phyloP scores from a whole-genome alignment of 202 grass and related monocot species.

The Eragrostis tef region DNA sequence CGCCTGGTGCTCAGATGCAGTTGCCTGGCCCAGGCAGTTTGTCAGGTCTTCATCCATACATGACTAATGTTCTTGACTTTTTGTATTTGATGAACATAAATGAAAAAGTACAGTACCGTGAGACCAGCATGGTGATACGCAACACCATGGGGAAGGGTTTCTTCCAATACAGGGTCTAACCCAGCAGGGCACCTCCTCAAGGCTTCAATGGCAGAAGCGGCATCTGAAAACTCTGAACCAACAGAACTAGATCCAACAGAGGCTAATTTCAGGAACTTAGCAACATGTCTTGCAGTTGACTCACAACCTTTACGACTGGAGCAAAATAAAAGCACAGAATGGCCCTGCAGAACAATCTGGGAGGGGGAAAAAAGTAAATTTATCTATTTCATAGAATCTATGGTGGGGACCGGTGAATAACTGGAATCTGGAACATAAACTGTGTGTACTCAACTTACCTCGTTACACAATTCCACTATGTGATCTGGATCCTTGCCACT shows the following conservation, averaged over 20 bases:
- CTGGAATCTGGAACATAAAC: neutral
- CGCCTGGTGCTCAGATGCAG: no score
- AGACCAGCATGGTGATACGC: conserved; percentile 98
- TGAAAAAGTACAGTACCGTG: conserved; percentile 65
- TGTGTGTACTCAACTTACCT: conserved; percentile 59
- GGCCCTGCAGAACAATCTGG: conserved; percentile 87
- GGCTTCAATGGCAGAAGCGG: conserved; percentile 74
- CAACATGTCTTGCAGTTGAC: conserved; percentile 90
- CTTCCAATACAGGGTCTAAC: conserved; percentile 86
- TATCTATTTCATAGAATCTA: conserved; percentile 3
- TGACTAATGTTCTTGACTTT: neutral
- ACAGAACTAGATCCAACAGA: conserved; percentile 48
- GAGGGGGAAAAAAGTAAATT: neutral
- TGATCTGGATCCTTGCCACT: conserved; percentile 97
- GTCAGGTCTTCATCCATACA: no score
- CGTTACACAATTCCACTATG: conserved; percentile 89
- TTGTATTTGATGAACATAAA: conserved; percentile 28
- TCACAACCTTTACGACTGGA: conserved; percentile 97
- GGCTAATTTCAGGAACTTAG: conserved; percentile 69
- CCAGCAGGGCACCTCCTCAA: conserved; percentile 84
- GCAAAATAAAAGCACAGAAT: conserved; percentile 98
- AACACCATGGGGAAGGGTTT: conserved; percentile 88
- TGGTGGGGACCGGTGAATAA: conserved; percentile 9
- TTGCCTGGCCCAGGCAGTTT: no score
- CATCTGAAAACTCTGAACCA: conserved; percentile 70